Conservation (phyloP, 148 eudicot genomes). For the Chenopodium suecicum region DNA sequence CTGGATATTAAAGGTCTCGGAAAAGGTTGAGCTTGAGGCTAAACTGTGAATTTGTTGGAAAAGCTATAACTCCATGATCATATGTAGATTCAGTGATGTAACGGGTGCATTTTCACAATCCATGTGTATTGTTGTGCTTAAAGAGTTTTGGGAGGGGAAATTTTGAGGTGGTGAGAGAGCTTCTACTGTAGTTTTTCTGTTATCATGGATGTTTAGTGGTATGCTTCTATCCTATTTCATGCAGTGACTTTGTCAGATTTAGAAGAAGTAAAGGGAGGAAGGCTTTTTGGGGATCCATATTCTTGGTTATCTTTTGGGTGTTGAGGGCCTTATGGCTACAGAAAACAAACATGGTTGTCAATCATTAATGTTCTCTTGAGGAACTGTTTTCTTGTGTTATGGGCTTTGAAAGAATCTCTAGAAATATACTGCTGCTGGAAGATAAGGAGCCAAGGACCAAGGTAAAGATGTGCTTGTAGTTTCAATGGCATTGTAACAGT, state of each 20-base stretch:
- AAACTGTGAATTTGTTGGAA: not conserved
- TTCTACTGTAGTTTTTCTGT: not conserved
- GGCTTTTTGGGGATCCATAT: not conserved
- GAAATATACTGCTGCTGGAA: not conserved
- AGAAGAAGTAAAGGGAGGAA: not conserved
- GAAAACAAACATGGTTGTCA: not conserved
- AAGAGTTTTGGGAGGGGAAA: not conserved
- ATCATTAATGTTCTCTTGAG: not conserved
- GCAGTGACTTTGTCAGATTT: not conserved
- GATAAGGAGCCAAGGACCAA: not conserved
- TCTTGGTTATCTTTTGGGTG: too few species aligned
- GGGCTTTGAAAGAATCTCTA: not conserved
- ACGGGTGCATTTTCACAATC: not conserved
- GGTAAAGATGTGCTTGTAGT: not conserved
- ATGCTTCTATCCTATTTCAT: not conserved
- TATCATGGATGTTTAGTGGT: not conserved
- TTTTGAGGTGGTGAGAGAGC: not conserved
- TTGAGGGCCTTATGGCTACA: not conserved
- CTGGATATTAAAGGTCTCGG: not conserved
- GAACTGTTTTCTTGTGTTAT: not conserved
- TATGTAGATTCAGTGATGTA: too few species aligned
- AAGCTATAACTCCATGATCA: not conserved
- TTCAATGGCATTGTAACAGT: not conserved
- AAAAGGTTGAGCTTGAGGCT: not conserved
- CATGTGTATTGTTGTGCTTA: not conserved